Evolutionary conservation across 768 basidiomycete genomes (phyloP).

Genomic region (Xerocomus spinulosus): DNA sequence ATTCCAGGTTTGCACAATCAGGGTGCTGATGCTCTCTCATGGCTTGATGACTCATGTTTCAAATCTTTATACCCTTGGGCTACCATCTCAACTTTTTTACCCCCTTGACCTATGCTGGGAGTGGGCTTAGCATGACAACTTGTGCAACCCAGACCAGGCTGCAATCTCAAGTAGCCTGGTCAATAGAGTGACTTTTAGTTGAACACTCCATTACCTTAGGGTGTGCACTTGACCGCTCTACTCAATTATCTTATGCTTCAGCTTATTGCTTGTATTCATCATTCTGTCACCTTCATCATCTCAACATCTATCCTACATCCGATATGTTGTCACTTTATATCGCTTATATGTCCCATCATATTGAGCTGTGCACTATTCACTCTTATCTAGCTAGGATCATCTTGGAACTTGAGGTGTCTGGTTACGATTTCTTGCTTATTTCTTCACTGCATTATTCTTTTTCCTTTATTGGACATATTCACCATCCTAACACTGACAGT

Average conservation of each 20-base stretch:
- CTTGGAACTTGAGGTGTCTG: background rate
- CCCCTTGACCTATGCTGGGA: constrained; percentile 31
- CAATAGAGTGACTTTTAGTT: constrained; percentile 1
- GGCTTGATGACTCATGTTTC: constrained; percentile 13
- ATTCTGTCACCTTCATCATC: background rate
- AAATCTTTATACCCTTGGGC: background rate
- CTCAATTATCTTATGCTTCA: background rate
- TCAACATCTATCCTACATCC: background rate
- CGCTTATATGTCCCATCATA: background rate
- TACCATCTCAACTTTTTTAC: constrained; percentile 8
- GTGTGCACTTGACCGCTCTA: background rate
- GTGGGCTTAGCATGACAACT: constrained; percentile 5
- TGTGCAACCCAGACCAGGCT: background rate
- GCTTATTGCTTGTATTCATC: background rate
- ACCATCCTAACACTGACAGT: too few species aligned
- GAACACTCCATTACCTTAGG: constrained; percentile 11
- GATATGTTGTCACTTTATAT: background rate
- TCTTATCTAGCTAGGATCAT: background rate
- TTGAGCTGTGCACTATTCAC: background rate
- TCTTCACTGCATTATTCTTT: too few species aligned
- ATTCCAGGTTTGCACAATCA: constrained; percentile 22
- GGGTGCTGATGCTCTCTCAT: constrained; percentile 26
- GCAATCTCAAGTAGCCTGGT: constrained; percentile 2
- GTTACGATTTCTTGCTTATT: too few species aligned
- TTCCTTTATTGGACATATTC: too few species aligned